Conservation (phyloP, 257 asterid genomes). For the Primulina huaijiensis region DNA sequence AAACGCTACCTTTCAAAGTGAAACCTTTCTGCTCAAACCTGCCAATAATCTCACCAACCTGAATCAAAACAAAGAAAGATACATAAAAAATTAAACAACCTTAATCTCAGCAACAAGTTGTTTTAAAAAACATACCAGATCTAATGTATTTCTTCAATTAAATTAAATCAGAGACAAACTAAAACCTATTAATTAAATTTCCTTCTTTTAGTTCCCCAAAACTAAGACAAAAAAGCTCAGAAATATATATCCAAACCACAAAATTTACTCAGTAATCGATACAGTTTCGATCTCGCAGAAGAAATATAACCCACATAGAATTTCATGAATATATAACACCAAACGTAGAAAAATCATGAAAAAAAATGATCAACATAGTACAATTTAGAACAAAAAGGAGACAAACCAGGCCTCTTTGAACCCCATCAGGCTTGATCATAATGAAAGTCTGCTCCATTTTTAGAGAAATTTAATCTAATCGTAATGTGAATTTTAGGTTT, state of each 20-base stretch:
- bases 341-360: not conserved
- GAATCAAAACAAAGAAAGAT: conserved; percentile 29
- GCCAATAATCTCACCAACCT: conserved; percentile 92
- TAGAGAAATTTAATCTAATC: not conserved
- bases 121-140: conserved; percentile 7
- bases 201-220: not conserved
- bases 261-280: not conserved
- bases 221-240: not conserved
- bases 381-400: not conserved
- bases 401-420: conserved; percentile 89
- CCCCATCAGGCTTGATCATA: conserved; percentile 99
- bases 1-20: conserved; percentile 68
- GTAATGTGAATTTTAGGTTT: not conserved
- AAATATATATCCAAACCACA: not conserved
- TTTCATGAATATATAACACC: not conserved
- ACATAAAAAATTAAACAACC: not conserved
- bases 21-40: conserved; percentile 95
- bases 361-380: not conserved
- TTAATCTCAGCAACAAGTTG: not conserved
- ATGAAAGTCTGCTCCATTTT: conserved; percentile 95
- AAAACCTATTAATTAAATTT: not conserved
- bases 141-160: not conserved
- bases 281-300: not conserved
- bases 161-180: not conserved
- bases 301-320: not conserved